A percentile compares a stretch with the other conserved stretches of the same genome.
Conservation (phyloP, 169 alveolate species). For the Miamiensis avidus region DNA sequence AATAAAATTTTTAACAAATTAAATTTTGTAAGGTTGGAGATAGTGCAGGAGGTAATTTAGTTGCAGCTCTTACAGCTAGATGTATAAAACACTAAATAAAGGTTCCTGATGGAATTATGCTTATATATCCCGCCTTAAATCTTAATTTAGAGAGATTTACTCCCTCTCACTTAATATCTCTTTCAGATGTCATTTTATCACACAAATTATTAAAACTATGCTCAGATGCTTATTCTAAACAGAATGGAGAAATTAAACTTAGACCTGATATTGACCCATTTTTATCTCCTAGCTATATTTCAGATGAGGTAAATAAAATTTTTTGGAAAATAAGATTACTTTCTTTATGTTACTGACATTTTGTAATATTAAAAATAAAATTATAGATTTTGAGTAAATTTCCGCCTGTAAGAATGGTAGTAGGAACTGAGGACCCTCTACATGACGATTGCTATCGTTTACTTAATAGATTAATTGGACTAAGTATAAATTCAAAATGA, state of each 20-base stretch:
- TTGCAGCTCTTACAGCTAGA: conserved; percentile 47
- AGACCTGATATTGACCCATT: conserved; percentile 60
- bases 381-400: conserved; percentile 47
- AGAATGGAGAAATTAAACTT: background rate
- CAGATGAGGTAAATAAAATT: conserved; percentile 39
- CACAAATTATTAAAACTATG: conserved; percentile 63
- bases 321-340: background rate
- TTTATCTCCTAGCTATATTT: conserved; percentile 55
- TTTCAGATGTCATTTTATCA: conserved; percentile 68
- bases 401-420: conserved; percentile 67
- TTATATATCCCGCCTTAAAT: conserved; percentile 72
- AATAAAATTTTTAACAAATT: too few relatives aligned
- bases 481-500: conserved; percentile 65
- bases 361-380: background rate
- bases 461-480: conserved; percentile 49
- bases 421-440: conserved; percentile 81
- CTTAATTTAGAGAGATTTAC: conserved; percentile 42
- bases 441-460: conserved; percentile 75
- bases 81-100: conserved; percentile 42
- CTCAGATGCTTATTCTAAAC: conserved; percentile 52
- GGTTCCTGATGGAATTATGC: conserved; percentile 67
- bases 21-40: conserved; percentile 63
- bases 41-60: conserved; percentile 68
- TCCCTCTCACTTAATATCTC: conserved; percentile 50
- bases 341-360: too few relatives aligned